Percentiles rank a stretch among this genome's conserved stretches.
Evolutionary conservation across 495 filamentous ascomycete species (phyloP).

Genomic region (Cercophora scortea): DNA sequence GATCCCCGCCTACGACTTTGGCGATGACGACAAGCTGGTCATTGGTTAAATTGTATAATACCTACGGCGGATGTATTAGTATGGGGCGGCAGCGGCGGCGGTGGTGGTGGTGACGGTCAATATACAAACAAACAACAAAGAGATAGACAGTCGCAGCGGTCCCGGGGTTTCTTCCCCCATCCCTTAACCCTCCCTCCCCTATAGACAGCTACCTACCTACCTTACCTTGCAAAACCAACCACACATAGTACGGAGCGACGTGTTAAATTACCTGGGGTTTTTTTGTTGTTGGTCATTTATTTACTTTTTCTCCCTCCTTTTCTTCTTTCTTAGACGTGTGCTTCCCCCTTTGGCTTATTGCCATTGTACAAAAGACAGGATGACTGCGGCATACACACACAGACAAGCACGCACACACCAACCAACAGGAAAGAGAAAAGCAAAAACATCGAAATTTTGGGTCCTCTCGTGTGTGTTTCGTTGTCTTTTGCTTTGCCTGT

Average conservation of each 20-base stretch:
- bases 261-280: background rate
- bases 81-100: background rate
- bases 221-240: background rate
- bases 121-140: constrained; percentile 1
- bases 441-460: background rate
- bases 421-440: background rate
- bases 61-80: background rate
- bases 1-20: constrained; percentile 83
- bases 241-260: constrained; percentile 8
- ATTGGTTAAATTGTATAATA: constrained; percentile 56
- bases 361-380: constrained; percentile 11
- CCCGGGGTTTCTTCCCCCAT: constrained; percentile 2
- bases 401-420: background rate
- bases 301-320: background rate
- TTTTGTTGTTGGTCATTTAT: background rate
- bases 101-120: background rate
- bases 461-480: background rate
- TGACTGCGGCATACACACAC: background rate
- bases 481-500: background rate
- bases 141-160: constrained; percentile 2
- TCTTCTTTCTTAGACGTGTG: constrained; percentile 10
- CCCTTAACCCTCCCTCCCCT: constrained; percentile 4
- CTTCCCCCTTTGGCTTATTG: background rate
- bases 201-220: too few species aligned
- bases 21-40: constrained; percentile 66